Evolutionary conservation across 2,329 filamentous ascomycete genomes (phyloP), one percentile per base, ranked within the genome.

Genomic region (Ploettnerulaceae sp.): DNA sequence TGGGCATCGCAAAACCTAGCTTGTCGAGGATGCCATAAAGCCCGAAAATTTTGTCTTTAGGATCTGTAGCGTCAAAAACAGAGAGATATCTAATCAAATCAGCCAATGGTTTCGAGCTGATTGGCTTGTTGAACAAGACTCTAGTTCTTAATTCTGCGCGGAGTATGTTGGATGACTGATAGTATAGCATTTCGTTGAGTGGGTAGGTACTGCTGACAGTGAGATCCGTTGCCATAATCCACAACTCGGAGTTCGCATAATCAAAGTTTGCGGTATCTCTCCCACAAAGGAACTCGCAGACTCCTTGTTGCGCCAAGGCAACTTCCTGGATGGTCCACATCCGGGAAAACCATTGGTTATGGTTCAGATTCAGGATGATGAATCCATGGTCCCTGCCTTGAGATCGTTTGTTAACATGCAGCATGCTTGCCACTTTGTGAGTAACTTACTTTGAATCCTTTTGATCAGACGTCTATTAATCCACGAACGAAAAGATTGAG

Each of bases 281-380:
- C 9, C 32, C 41, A 14, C 31, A 45, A 8, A 18, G 22, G 15
- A 45, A 28, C 5, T 14, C 21, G 24, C 38, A 41, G 7, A 12
- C 3, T 1, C 18, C 24, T 29, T 26, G 24, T 28, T 26, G 8
- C 3, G 37, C 37, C 9, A 47, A 17, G n/a, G 20, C 45, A 6
- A 42, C 28, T 26, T 47, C 45, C 26, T 47, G 45, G 12, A 47
- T 20, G 5, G 37, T 41, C 45, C 45, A 47, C 11, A 41, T n/a
- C 11, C 45, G 45, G 20, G 36, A 41, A 31, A 47, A 42, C 37
- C 45, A 47, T 29, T 36, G 18, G 8, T 14, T 8, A 29, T 29
- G 24, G 14, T n/a, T 18, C 8, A 37, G 15, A 6, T 15, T 11
- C 29, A 24, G 12, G 8, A 35, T n/a, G 7, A 12, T 3, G n/a